Conservation (phyloP, 148 eudicot species). For the Camellia lanceoleosa region DNA sequence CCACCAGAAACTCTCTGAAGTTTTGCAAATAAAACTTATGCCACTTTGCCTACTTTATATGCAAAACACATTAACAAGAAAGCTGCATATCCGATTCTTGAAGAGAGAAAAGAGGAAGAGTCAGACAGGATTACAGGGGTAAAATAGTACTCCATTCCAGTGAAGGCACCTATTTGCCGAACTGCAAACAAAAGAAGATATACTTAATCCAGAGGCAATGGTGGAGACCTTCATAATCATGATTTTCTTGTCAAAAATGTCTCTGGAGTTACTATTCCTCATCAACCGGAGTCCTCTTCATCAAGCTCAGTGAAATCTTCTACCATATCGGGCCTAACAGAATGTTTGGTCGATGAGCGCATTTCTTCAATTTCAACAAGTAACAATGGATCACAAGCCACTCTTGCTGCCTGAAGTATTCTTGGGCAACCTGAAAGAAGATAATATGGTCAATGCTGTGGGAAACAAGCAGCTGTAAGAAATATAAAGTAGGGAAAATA, state of each 20-base stretch:
- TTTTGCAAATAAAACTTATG: neutral
- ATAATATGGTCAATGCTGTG: neutral
- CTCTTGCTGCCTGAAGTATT: constrained; percentile 37
- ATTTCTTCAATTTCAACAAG: constrained; percentile 73
- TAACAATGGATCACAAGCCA: constrained; percentile 63
- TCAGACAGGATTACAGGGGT: neutral
- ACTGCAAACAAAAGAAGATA: neutral
- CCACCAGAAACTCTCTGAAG: neutral
- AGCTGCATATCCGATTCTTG: no score
- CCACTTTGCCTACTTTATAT: neutral
- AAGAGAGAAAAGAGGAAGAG: neutral
- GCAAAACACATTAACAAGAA: neutral
- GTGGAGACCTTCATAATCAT: neutral
- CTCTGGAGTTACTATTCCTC: neutral
- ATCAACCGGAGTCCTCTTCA: constrained; percentile 30
- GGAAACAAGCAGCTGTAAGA: neutral
- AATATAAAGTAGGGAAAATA: neutral
- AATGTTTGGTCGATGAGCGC: constrained; percentile 43
- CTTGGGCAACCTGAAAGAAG: constrained; percentile 68
- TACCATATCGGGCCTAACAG: constrained; percentile 35
- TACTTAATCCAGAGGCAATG: neutral
- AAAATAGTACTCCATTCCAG: neutral
- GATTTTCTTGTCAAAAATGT: neutral
- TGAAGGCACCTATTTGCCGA: neutral
- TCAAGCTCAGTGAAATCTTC: constrained; percentile 77